These are phyloP conservation scores for Tricholoma furcatifolium DNA, from an alignment of 768 basidiomycete genomes.

Conservation along the genomic window DNA sequence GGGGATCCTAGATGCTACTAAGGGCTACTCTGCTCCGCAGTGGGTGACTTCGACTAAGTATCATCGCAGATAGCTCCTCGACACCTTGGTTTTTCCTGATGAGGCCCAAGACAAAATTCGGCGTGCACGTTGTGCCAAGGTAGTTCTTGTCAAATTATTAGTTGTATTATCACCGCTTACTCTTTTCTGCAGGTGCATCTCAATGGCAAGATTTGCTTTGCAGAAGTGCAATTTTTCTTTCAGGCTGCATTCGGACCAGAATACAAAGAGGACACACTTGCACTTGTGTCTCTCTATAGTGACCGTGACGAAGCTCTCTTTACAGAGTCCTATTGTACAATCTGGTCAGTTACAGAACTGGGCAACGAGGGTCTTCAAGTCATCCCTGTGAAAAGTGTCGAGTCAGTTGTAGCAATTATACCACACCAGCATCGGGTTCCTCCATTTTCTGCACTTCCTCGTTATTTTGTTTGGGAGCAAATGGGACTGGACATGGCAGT, in stretches of 20 bases:
- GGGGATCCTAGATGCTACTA: no score
- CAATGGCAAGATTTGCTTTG: conserved; percentile 1
- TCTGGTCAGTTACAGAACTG: conserved; percentile 1
- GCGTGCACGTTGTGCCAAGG: conserved; percentile 23
- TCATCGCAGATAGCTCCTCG: no score
- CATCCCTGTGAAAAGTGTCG: neutral
- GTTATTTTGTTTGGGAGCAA: neutral
- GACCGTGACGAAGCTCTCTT: neutral
- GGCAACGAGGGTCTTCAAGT: conserved; percentile 1
- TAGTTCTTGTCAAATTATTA: neutral
- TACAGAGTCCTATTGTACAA: neutral
- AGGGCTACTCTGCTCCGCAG: no score
- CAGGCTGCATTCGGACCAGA: neutral
- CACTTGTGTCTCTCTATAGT: conserved; percentile 1
- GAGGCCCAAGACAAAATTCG: conserved; percentile 17
- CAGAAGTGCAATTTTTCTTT: conserved; percentile 9
- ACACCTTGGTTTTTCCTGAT: no score
- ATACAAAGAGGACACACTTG: neutral
- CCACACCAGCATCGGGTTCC: neutral
- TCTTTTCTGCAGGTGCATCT: neutral
- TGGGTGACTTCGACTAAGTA: no score
- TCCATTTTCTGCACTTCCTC: neutral
- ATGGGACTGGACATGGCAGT: neutral
- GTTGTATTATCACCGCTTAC: neutral
- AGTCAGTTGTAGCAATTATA: conserved; percentile 1